A percentile compares a stretch with the other conserved stretches of the same genome.
phyloP scores from a whole-genome alignment of 768 basidiomycete species.

The Chalciporus pseudorubinellus region DNA sequence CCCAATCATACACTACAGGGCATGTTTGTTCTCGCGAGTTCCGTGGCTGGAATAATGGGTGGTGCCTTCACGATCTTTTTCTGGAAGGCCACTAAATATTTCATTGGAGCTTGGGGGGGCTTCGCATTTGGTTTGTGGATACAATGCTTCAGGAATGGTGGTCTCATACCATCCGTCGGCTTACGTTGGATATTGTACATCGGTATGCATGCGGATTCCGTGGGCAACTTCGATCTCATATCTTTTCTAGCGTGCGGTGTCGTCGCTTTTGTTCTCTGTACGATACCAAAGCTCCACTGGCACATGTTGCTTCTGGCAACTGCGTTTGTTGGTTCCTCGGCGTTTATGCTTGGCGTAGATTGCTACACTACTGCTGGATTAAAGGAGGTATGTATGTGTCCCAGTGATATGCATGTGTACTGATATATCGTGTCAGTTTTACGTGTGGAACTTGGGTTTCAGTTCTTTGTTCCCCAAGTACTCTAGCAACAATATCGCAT shows the following conservation, averaged over 20 bases:
- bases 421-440: conserved; percentile 59
- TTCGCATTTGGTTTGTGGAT: conserved; percentile 86
- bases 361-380: conserved; percentile 89
- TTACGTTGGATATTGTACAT: conserved; percentile 90
- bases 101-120: conserved; percentile 60
- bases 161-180: conserved; percentile 73
- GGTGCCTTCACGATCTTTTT: conserved; percentile 90
- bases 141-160: conserved; percentile 80
- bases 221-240: conserved; percentile 12
- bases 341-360: conserved; percentile 90
- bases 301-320: conserved; percentile 84
- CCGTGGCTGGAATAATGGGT: conserved; percentile 78
- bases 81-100: conserved; percentile 85
- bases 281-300: conserved; percentile 84
- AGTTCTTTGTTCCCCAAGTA: conserved; percentile 76
- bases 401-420: conserved; percentile 1
- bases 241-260: conserved; percentile 58
- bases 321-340: conserved; percentile 85
- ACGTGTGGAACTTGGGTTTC: conserved; percentile 94
- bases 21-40: conserved; percentile 81
- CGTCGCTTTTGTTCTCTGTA: conserved; percentile 77
- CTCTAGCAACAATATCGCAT: conserved; percentile 59
- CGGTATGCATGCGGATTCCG: conserved; percentile 43
- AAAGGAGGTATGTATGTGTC: conserved; percentile 67
- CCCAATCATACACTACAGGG: conserved; percentile 79